Conservation (phyloP, 345 rosid species). For the Ceriops tagal region DNA sequence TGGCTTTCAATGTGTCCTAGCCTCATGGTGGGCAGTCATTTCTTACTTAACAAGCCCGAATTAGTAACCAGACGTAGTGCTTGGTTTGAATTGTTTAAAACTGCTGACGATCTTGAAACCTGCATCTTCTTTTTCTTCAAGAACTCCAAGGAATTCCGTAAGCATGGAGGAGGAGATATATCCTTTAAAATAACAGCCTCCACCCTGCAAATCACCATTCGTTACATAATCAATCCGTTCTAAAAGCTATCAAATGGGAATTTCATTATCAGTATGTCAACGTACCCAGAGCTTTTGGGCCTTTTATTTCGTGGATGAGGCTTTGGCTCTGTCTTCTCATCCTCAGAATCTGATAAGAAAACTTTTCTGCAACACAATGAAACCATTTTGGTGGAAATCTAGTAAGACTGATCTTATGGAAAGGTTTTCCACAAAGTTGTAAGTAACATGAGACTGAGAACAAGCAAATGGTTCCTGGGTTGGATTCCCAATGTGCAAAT, state of each 20-base stretch:
- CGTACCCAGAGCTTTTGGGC: constrained; percentile 63
- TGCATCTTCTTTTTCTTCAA: constrained; percentile 75
- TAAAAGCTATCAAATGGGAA: background rate
- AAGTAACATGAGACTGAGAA: too few species aligned
- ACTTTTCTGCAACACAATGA: constrained; percentile 49
- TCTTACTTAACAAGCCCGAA: constrained; percentile 47
- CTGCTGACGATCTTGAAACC: constrained; percentile 68
- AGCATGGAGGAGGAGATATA: constrained; percentile 63
- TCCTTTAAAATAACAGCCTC: constrained; percentile 69
- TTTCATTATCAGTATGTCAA: constrained; percentile 5
- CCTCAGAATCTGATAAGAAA: constrained; percentile 54
- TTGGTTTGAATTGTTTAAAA: constrained; percentile 68
- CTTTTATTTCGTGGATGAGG: constrained; percentile 49
- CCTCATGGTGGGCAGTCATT: constrained; percentile 5
- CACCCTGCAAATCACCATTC: constrained; percentile 38
- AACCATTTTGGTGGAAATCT: background rate
- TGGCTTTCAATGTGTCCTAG: background rate
- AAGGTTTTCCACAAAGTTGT: too few species aligned
- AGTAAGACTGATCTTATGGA: too few species aligned
- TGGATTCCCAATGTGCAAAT: too few species aligned
- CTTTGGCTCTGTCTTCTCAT: constrained; percentile 37
- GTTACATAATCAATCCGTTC: background rate
- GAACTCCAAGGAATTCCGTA: constrained; percentile 68
- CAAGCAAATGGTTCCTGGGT: too few species aligned
- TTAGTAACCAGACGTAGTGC: constrained; percentile 66